A percentile compares a stretch with the other conserved stretches of the same genome.
Evolutionary conservation across 306 rosid species (phyloP).

Genomic region (Crotalaria pallida): DNA sequence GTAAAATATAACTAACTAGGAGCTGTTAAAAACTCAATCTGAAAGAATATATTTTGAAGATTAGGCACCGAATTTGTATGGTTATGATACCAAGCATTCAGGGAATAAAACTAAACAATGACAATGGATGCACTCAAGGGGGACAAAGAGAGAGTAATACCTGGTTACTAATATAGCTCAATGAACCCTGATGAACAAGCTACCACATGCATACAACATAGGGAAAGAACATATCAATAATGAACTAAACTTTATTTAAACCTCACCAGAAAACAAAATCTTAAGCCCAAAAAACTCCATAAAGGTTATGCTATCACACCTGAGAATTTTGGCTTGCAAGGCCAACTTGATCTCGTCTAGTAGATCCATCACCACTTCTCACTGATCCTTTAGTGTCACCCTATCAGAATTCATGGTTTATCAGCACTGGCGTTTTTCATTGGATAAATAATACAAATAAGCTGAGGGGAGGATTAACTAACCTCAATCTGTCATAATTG

Average conservation of each 20-base stretch:
- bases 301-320: constrained; percentile 36
- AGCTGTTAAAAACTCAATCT: not conserved
- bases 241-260: not conserved
- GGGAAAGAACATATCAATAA: constrained; percentile 5
- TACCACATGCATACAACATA: constrained; percentile 30
- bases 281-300: not conserved
- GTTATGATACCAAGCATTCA: not conserved
- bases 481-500: constrained; percentile 67
- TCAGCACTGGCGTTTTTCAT: constrained; percentile 21
- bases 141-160: constrained; percentile 37
- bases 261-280: not conserved
- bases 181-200: constrained; percentile 62
- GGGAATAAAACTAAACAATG: not conserved
- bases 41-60: not conserved
- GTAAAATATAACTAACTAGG: not conserved
- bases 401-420: constrained; percentile 40
- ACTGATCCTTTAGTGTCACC: constrained; percentile 85
- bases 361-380: constrained; percentile 75
- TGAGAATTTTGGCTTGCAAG: constrained; percentile 60
- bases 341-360: constrained; percentile 54
- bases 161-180: constrained; percentile 60
- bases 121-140: not conserved
- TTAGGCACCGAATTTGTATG: not conserved
- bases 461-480: constrained; percentile 22
- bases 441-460: not conserved